Base-by-base conservation (phyloP, 805 yeast species). In the Cyberlindnera japonica region DNA sequence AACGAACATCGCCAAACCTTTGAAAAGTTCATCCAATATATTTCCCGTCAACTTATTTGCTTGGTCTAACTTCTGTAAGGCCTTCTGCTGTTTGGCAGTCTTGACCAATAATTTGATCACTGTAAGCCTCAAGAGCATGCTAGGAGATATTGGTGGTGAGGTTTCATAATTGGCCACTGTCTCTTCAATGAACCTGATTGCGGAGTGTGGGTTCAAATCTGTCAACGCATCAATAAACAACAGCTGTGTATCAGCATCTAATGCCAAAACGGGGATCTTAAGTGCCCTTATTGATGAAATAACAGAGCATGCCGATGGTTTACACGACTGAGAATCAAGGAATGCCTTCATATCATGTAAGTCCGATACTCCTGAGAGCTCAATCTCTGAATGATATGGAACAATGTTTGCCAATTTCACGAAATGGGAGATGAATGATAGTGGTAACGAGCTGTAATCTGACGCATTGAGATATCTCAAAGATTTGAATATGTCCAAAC, bases 321-420 rank as follows among this genome's bases (percentile, higher is more conserved):
- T 42, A 5, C 49, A 34, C 3, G 58, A 43, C 2, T 27, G 33
- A 2, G 42, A 36, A 12, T 45, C 44, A 18, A 42, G 45, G 21
- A 38, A 23, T 3, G 43, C 41, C 19, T 33, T 42, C 24, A 51
- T 38, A 18, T 47, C 48, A 13, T 38, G 33, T 9, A 45, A 6
- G 20, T 38, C 46, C 2, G 26, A 15, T 15, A 36, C 41, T 6
- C 23, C 12, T 3, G 37, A 22, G 4, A 50, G 9, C 5, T 32
- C 32, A 3, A 43, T 16, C 1, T 40, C 41, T 15, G 50, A 39
- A 23, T 50, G 49, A 27, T 48, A 54, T 13, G 61, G 59, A 3
- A 55, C 42, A 0, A 56, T 36, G 37, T 55, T 55, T 5, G 57
- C 38, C n/a, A 53, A 10, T 31, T 47, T 48, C n/a, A 55, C 38